phyloP scores from a whole-genome alignment of 345 rosid species.

The Diplotaxis tenuifolia region DNA sequence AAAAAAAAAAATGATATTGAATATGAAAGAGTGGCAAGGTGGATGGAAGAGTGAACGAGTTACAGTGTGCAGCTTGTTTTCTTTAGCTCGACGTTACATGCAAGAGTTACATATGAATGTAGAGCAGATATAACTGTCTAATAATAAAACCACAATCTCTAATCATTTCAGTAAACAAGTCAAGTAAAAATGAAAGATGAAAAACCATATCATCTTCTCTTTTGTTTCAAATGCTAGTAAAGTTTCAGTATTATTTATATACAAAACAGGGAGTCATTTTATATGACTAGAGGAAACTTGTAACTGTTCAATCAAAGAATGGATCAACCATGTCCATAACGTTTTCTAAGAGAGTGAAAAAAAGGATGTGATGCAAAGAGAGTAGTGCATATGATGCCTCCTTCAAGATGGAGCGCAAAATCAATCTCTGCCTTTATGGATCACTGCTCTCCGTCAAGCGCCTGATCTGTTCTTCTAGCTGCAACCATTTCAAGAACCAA shows the following conservation, averaged over 20 bases:
- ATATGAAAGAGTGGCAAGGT: too few relatives aligned
- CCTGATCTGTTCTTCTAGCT: constrained; percentile 3
- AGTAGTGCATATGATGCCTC: neutral
- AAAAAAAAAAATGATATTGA: too few relatives aligned
- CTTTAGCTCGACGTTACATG: too few relatives aligned
- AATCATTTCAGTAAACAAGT: neutral
- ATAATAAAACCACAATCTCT: neutral
- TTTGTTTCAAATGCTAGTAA: neutral
- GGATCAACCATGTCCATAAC: neutral
- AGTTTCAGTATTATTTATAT: neutral
- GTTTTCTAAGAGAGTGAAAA: neutral
- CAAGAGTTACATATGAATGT: too few relatives aligned
- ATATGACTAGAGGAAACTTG: neutral
- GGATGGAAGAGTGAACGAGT: too few relatives aligned
- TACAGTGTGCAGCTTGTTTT: too few relatives aligned
- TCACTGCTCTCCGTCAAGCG: constrained; percentile 3
- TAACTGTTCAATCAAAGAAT: neutral
- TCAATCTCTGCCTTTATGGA: neutral
- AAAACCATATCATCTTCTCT: neutral
- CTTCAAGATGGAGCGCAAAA: neutral
- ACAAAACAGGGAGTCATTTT: neutral
- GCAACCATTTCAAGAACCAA: neutral
- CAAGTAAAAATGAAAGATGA: neutral
- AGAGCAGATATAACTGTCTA: too few relatives aligned
- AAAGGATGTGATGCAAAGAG: neutral